Evolutionary conservation across 2,329 filamentous ascomycete genomes (phyloP).

Genomic region (Hypoxylon sp.): DNA sequence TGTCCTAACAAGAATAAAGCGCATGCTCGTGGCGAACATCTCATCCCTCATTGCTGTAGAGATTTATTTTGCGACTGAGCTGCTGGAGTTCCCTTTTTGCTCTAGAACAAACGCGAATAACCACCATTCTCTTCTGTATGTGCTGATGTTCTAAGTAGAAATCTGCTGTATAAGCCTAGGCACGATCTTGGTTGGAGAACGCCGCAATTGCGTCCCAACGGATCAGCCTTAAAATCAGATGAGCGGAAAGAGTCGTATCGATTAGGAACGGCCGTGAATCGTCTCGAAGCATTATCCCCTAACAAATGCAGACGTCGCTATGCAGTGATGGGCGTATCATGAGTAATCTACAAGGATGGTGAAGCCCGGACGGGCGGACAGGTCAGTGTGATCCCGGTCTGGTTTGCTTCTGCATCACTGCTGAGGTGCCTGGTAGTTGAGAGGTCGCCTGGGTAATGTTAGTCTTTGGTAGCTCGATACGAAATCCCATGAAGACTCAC

Average conservation of each 20-base stretch:
- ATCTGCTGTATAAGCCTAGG: constrained; percentile 29
- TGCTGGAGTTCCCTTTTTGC: constrained; percentile 13
- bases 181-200: constrained; percentile 12
- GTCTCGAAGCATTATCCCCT: constrained; percentile 52
- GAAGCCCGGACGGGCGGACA: constrained; percentile 26
- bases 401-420: constrained; percentile 58
- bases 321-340: constrained; percentile 52
- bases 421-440: constrained; percentile 85
- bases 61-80: constrained; percentile 13
- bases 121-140: constrained; percentile 31
- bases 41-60: constrained; percentile 20
- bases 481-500: constrained; percentile 68
- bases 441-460: constrained; percentile 73
- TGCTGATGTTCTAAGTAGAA: constrained; percentile 31
- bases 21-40: constrained; percentile 13
- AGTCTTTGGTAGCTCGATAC: constrained; percentile 8
- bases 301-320: constrained; percentile 55
- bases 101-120: constrained; percentile 35
- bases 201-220: constrained; percentile 14
- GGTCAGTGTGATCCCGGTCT: constrained; percentile 35
- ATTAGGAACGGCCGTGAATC: constrained; percentile 50
- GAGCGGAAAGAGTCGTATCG: constrained; percentile 35
- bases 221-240: constrained; percentile 31
- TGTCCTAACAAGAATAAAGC: constrained; percentile 30
- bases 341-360: constrained; percentile 46